Percentiles rank a stretch among this genome's conserved stretches.
These are phyloP conservation scores for Beauveria sp. DNA, from an alignment of 2,329 filamentous ascomycete species.

Conservation along the genomic window DNA sequence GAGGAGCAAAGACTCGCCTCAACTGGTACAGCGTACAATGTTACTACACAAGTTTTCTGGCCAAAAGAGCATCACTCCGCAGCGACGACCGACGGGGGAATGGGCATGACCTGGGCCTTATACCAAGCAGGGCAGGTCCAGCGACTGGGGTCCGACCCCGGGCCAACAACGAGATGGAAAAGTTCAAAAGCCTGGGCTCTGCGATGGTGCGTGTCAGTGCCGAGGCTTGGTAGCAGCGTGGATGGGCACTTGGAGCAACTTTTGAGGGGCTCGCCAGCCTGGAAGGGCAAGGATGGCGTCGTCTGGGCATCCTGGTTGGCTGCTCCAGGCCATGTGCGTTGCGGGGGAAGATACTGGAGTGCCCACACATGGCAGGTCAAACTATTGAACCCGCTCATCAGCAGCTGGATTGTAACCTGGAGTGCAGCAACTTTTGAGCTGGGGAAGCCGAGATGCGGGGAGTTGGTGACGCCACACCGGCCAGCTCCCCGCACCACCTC, in stretches of 20 bases:
- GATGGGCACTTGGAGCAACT: not conserved
- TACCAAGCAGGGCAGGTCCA: not conserved
- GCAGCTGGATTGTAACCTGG: not conserved
- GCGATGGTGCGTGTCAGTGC: not conserved
- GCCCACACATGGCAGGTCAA: not conserved
- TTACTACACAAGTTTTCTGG: not conserved
- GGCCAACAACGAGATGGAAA: not conserved
- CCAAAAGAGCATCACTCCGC: not conserved
- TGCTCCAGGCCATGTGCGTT: slow-evolving; percentile 1
- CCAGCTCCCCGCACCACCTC: slow-evolving; percentile 3
- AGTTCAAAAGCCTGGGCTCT: not conserved
- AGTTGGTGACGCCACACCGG: slow-evolving; percentile 2
- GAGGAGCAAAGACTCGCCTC: not conserved
- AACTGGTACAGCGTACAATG: not conserved
- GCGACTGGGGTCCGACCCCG: not conserved
- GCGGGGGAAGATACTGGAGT: slow-evolving; percentile 3
- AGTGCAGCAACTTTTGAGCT: not conserved
- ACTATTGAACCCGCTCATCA: not conserved
- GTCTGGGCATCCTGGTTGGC: not conserved
- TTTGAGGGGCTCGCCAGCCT: not conserved
- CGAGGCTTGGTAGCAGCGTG: slow-evolving; percentile 6
- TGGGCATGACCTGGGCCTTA: slow-evolving; percentile 1
- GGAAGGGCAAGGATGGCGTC: not conserved
- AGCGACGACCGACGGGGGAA: not conserved
- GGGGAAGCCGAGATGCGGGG: slow-evolving; percentile 10